Evolutionary conservation across 75 land plant genomes (phyloP).

Genomic region (Picea sitchensis): DNA sequence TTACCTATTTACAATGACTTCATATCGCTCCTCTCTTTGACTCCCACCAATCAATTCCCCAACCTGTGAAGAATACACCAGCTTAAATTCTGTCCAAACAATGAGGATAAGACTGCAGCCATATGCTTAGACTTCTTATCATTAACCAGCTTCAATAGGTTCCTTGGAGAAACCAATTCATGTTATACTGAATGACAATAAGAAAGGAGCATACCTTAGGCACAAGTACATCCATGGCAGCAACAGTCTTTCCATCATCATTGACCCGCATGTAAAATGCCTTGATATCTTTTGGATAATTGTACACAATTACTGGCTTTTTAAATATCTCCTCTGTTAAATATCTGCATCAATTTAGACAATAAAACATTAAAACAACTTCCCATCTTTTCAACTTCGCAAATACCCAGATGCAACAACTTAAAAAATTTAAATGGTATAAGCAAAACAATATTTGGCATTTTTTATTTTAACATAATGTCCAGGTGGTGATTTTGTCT

Average conservation of each 20-base stretch:
- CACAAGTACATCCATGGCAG: constrained; percentile 99
- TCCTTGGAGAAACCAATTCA: background rate
- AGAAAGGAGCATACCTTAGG: constrained; percentile 66
- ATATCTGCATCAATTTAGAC: constrained; percentile 44
- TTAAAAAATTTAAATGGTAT: background rate
- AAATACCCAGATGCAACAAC: background rate
- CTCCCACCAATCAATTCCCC: constrained; percentile 97
- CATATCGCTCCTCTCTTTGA: constrained; percentile 91
- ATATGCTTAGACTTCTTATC: background rate
- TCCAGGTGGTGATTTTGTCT: background rate
- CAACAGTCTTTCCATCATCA: constrained; percentile 92
- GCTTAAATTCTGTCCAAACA: background rate
- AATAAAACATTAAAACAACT: background rate
- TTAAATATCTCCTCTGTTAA: constrained; percentile 83
- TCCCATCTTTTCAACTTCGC: background rate
- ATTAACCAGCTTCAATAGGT: background rate
- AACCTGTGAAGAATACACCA: constrained; percentile 42
- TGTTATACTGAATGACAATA: background rate
- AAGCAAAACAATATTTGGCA: background rate
- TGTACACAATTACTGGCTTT: constrained; percentile 98
- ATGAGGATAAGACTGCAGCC: background rate
- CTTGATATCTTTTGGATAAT: constrained; percentile 93
- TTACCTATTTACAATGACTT: constrained; percentile 68
- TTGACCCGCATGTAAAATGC: constrained; percentile 99
- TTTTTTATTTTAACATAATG: background rate